phyloP scores from a whole-genome alignment of 768 basidiomycete genomes.

The Amanita rimosa region DNA sequence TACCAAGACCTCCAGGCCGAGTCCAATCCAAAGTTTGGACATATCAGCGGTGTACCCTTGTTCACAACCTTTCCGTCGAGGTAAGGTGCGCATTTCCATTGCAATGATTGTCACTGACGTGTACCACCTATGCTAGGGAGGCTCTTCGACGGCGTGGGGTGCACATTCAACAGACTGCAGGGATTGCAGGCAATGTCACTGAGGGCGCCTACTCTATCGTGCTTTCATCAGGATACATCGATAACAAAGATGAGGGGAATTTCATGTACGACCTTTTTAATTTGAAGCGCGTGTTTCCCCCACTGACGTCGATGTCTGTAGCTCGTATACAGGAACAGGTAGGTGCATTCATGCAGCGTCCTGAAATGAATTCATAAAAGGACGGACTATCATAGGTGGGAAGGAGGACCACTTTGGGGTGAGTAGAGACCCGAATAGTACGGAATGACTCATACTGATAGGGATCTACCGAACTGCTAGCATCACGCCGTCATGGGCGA shows the following conservation, averaged over 20 bases:
- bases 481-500: slow-evolving; percentile 16
- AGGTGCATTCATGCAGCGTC: neutral
- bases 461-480: neutral
- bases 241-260: slow-evolving; percentile 28
- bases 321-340: slow-evolving; percentile 32
- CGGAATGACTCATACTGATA: neutral
- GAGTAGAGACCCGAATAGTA: neutral
- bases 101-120: neutral
- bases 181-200: slow-evolving; percentile 20
- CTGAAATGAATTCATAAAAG: neutral
- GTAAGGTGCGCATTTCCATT: neutral
- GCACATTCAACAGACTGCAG: slow-evolving; percentile 19
- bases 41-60: neutral
- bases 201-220: slow-evolving; percentile 30
- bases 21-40: neutral
- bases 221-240: slow-evolving; percentile 27
- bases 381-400: neutral
- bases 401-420: slow-evolving; percentile 7
- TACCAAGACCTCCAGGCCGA: neutral
- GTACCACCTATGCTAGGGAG: slow-evolving; percentile 13
- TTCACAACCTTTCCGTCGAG: neutral
- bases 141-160: slow-evolving; percentile 15
- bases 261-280: slow-evolving; percentile 19
- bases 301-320: slow-evolving; percentile 7
- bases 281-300: neutral